A percentile compares a stretch with the other conserved stretches of the same genome.
These are phyloP conservation scores for Crithidia sp. DNA, from an alignment of 208 protist genomes.

Conservation along the genomic window DNA sequence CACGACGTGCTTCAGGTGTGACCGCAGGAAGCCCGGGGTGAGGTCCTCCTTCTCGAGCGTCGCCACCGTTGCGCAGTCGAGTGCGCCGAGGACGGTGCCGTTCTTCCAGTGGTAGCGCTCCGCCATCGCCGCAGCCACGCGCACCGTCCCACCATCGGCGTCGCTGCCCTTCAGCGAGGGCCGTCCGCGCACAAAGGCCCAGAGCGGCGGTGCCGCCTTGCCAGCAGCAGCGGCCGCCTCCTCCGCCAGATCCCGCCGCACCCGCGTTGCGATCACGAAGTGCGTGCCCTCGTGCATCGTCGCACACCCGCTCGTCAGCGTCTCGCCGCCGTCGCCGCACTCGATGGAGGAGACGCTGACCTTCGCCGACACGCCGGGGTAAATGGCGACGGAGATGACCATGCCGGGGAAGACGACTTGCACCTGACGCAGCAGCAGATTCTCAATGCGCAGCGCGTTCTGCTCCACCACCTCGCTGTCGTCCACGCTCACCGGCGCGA, in stretches of 20 bases:
- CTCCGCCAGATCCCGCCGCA: slow-evolving; percentile 37
- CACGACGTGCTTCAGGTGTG: slow-evolving; percentile 39
- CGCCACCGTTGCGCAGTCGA: slow-evolving; percentile 63
- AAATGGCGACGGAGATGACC: slow-evolving; percentile 71
- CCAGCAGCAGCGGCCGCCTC: background rate
- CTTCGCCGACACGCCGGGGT: slow-evolving; percentile 68
- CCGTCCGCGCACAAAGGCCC: slow-evolving; percentile 60
- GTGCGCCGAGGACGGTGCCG: slow-evolving; percentile 47
- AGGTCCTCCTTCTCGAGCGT: slow-evolving; percentile 56
- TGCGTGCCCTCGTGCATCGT: slow-evolving; percentile 85
- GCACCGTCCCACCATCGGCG: slow-evolving; percentile 5
- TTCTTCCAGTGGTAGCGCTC: slow-evolving; percentile 51
- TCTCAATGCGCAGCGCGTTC: slow-evolving; percentile 87
- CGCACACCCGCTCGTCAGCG: slow-evolving; percentile 56
- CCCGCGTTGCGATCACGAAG: slow-evolving; percentile 83
- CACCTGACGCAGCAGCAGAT: slow-evolving; percentile 80
- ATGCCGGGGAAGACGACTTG: slow-evolving; percentile 85
- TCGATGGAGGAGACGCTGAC: slow-evolving; percentile 73
- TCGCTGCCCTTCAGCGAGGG: slow-evolving; percentile 8
- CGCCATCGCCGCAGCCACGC: slow-evolving; percentile 36
- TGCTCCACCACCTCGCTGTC: slow-evolving; percentile 94
- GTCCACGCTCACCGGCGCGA: slow-evolving; percentile 83
- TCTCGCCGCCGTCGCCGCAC: slow-evolving; percentile 37
- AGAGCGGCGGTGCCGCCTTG: slow-evolving; percentile 29
- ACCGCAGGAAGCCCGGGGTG: slow-evolving; percentile 73